A percentile compares a stretch with the other conserved stretches of the same genome.
These are phyloP conservation scores for Diaporthe nobilis DNA, from an alignment of 2,329 filamentous ascomycete genomes.

Conservation along the genomic window DNA sequence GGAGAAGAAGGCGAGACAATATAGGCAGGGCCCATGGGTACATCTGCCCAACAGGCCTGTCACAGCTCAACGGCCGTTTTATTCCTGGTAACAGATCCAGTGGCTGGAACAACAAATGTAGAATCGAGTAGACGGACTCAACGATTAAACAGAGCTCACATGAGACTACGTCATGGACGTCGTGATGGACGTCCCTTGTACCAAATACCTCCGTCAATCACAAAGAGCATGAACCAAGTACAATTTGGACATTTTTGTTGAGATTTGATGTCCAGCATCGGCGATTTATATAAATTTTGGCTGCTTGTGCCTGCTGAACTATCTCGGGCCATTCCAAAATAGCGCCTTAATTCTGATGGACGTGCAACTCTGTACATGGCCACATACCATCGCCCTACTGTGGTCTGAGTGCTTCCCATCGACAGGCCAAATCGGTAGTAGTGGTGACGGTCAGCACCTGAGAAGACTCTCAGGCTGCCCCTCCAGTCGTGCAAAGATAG, in stretches of 20 bases:
- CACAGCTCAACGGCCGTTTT: constrained; percentile 88
- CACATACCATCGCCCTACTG: neutral
- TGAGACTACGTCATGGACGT: neutral
- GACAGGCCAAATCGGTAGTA: neutral
- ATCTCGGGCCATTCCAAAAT: neutral
- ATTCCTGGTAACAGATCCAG: constrained; percentile 81
- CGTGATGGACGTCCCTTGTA: neutral
- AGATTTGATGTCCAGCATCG: constrained; percentile 28
- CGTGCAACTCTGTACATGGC: neutral
- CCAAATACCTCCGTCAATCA: neutral
- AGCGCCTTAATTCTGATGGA: neutral
- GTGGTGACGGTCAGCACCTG: neutral
- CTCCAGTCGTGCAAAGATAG: constrained; percentile 18
- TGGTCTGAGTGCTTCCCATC: neutral
- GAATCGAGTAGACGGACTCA: neutral
- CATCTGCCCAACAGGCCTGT: constrained; percentile 90
- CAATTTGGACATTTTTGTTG: neutral
- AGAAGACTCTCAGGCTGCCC: constrained; percentile 13
- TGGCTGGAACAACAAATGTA: neutral
- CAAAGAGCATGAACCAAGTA: neutral
- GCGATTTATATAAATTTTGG: constrained; percentile 4
- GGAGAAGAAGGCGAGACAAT: constrained; percentile 82
- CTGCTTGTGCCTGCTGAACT: constrained; percentile 16
- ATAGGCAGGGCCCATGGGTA: constrained; percentile 84
- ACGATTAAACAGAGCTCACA: neutral